Evolutionary conservation across 352 stramenopile genomes (phyloP), one percentile per base, ranked within the genome.

Genomic region (Pilasporangium apinafurcum): DNA sequence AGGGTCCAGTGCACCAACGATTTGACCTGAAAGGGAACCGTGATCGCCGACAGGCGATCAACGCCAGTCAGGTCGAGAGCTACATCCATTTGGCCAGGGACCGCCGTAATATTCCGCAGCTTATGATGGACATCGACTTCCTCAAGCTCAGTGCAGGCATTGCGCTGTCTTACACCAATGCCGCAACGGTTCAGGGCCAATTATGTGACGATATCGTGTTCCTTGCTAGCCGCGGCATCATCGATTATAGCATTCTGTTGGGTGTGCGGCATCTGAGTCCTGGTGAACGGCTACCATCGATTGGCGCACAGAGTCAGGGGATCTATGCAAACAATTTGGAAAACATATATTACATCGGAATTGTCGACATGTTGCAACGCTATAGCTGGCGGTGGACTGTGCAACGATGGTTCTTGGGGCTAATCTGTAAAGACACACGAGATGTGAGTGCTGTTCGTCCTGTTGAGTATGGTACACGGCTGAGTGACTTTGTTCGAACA

Each of bases 91-190:
- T 69, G 35, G 69, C 81, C n/a, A 66, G 72, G 24, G 49, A 85
- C 33, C 67, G 68, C 31, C 52, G 74, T 21, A 44, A 59, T 12
- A 90, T 92, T 56, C 41, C 49, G 17, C 77, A 84, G 48, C 67
- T 92, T 34, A 75, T 92, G 67, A 83, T 92, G 68, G 81, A 92
- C 61, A 90, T 92, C 30, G 81, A 92, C 51, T 92, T 92, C 38
- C 73, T 76, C 26, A 84, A 86, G 56, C 65, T 92, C 51, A 80
- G 60, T 37, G 54, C 59, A 0, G 78, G 75, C 5, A 76, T 92
- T 22, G 50, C 62, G 13, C 48, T 90, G 8, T 69, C 77, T 5
- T 66, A 75, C 9, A 36, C 47, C 1, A 65, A 65, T 27, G 74
- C 71, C 0, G 47, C 62, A 4, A 34, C 53, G 16, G 43, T 85